A percentile compares a stretch with the other conserved stretches of the same genome.
Evolutionary conservation across 345 rosid genomes (phyloP).

Genomic region (Corchorus capsularis): DNA sequence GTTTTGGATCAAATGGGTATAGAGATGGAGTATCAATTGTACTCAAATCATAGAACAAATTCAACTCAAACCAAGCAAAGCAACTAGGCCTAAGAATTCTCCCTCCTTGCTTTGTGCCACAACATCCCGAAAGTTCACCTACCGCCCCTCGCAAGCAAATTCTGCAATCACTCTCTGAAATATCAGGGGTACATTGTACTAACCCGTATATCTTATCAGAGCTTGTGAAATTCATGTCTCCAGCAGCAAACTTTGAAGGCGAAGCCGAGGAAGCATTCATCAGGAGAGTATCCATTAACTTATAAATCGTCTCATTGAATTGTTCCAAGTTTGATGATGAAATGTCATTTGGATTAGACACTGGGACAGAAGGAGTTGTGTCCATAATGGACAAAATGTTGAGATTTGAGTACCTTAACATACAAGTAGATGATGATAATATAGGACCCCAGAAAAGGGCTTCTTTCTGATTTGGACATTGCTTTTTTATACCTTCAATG

Average conservation of each 20-base stretch:
- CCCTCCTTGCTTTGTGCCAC: conserved; percentile 34
- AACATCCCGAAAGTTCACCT: conserved; percentile 22
- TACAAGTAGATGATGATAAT: conserved; percentile 16
- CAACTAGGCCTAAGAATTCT: conserved; percentile 25
- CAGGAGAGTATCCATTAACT: conserved; percentile 12
- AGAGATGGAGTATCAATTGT: background rate
- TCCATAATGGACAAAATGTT: conserved; percentile 21
- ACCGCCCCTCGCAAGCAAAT: conserved; percentile 22
- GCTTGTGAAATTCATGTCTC: background rate
- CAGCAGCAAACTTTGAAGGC: conserved; percentile 17
- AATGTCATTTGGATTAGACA: conserved; percentile 19
- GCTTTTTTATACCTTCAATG: background rate
- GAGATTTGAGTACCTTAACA: conserved; percentile 28
- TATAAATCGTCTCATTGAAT: conserved; percentile 22
- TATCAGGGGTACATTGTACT: conserved; percentile 37
- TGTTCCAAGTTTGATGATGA: background rate
- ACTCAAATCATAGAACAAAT: background rate
- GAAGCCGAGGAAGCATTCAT: conserved; percentile 22
- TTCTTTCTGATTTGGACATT: conserved; percentile 27
- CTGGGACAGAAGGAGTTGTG: conserved; percentile 5
- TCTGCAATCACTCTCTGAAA: conserved; percentile 25
- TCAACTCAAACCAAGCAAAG: conserved; percentile 23
- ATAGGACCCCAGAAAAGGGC: conserved; percentile 28
- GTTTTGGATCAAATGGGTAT: background rate
- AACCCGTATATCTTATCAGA: conserved; percentile 19